Evolutionary conservation across 116 monocot species (phyloP).

Genomic region (Dioscorea cayenensis): DNA sequence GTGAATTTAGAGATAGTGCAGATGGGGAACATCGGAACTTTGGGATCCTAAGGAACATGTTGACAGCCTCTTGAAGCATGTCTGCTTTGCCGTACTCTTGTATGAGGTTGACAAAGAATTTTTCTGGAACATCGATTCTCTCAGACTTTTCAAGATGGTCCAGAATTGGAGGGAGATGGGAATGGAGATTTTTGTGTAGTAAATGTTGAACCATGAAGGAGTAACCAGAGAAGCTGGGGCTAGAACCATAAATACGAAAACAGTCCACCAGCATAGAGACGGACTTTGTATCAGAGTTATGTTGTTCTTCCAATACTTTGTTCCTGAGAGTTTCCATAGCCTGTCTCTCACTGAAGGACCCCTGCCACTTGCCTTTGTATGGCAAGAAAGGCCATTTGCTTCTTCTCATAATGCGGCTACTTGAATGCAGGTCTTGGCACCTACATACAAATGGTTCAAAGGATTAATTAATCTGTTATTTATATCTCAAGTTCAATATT

Average conservation of each 20-base stretch:
- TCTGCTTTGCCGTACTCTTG: constrained; percentile 26
- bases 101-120: constrained; percentile 40
- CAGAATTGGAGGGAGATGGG: constrained; percentile 28
- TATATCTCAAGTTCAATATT: too few species aligned
- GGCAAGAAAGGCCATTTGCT: constrained; percentile 18
- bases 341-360: constrained; percentile 21
- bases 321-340: constrained; percentile 45
- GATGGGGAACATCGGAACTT: constrained; percentile 51
- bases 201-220: constrained; percentile 34
- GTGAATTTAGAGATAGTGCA: constrained; percentile 38
- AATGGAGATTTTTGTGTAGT: constrained; percentile 10
- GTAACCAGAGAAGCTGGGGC: constrained; percentile 37
- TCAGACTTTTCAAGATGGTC: constrained; percentile 42
- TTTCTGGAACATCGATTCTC: constrained; percentile 35
- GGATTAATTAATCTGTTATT: too few species aligned
- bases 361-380: constrained; percentile 36
- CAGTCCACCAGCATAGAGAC: constrained; percentile 21
- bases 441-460: too few species aligned
- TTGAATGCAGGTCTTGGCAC: neutral
- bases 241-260: constrained; percentile 25
- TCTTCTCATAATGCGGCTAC: neutral
- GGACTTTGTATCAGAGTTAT: constrained; percentile 12
- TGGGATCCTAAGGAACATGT: constrained; percentile 59
- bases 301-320: constrained; percentile 10
- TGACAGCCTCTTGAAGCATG: constrained; percentile 45